Evolutionary conservation across 495 filamentous ascomycete genomes (phyloP), one percentile per base, ranked within the genome.

Genomic region (Durotheca rogersii): DNA sequence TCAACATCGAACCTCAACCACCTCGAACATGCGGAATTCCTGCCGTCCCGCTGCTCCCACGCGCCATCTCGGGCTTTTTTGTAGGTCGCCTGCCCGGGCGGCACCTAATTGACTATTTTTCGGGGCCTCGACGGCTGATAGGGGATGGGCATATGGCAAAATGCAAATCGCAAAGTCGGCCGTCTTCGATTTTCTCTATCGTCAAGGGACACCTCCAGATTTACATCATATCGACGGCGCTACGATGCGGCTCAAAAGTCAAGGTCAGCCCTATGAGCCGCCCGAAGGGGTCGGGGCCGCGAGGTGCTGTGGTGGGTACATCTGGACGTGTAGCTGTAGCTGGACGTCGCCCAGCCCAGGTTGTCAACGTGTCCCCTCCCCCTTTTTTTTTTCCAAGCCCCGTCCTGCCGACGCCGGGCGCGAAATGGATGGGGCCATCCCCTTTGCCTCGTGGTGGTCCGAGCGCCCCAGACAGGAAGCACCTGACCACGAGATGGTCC

Each of bases 191-290:
- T 14, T 39, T 27, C 34, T 53, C 56, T 48, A 58, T 60, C 12
- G 56, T 34, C 12, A 40, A 63, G 38, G 50, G 32, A 12, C 43
- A 42, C 50, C 49, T 60, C 61, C 61, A 51, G 41, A 57, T 61
- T 63, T 51, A 50, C 59, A 66, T 53, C 62, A 61, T 60, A 51
- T 63, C 60, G 48, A 60, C 60, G 62, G 56, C 62, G 62, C 62
- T 66, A 62, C 47, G 52, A 66, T 66, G 62, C 62, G 62, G 62
- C 62, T 66, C 60, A 60, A 65, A 56, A 61, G 58, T 55, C 48
- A 62, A 61, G 58, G 47, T 65, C 62, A 65, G 62, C 62, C 62
- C 62, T 66, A 63, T 34, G 56, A 59, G 50, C 56, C 39, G 61
- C 38, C n/a, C 35, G 18, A 47, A 47, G 34, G 48, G 54, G 43